Evolutionary conservation across 805 yeast genomes (phyloP).

Genomic region (Teunomyces cretensis): DNA sequence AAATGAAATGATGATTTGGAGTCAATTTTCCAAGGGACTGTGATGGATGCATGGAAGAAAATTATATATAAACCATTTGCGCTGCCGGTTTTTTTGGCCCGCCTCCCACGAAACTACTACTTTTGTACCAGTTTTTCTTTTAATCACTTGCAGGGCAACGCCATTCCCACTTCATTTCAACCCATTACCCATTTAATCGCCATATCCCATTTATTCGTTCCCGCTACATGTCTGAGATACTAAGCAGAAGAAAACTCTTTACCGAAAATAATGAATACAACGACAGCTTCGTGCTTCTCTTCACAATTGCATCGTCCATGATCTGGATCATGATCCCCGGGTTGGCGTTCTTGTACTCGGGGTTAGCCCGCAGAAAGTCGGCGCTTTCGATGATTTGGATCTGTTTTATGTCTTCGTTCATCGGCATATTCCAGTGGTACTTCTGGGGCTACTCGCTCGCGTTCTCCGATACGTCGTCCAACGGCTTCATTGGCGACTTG

Average conservation of each 20-base stretch:
- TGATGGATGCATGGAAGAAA: not conserved
- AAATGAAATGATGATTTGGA: slow-evolving; percentile 1
- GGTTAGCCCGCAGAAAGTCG: slow-evolving; percentile 85
- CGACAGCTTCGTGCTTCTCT: slow-evolving; percentile 32
- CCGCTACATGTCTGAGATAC: slow-evolving; percentile 12
- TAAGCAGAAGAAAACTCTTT: slow-evolving; percentile 33
- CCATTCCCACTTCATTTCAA: not conserved
- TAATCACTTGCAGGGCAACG: not conserved
- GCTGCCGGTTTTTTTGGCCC: not conserved
- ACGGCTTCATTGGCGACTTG: slow-evolving; percentile 85
- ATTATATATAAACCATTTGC: not conserved
- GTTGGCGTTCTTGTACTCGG: slow-evolving; percentile 87
- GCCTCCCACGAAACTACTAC: not conserved
- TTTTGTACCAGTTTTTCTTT: not conserved
- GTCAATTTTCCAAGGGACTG: not conserved
- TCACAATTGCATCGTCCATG: slow-evolving; percentile 62
- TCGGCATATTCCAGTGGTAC: slow-evolving; percentile 89
- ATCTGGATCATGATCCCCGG: slow-evolving; percentile 95
- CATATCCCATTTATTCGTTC: not conserved
- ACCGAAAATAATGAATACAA: slow-evolving; percentile 33
- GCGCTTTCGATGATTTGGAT: slow-evolving; percentile 86
- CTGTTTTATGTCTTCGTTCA: slow-evolving; percentile 67
- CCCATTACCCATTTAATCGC: not conserved
- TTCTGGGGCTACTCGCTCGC: slow-evolving; percentile 98
- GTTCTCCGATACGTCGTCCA: slow-evolving; percentile 74